A percentile compares a stretch with the other conserved stretches of the same genome.
phyloP scores from a whole-genome alignment of 768 basidiomycete genomes.

The Exidia glandulosa region DNA sequence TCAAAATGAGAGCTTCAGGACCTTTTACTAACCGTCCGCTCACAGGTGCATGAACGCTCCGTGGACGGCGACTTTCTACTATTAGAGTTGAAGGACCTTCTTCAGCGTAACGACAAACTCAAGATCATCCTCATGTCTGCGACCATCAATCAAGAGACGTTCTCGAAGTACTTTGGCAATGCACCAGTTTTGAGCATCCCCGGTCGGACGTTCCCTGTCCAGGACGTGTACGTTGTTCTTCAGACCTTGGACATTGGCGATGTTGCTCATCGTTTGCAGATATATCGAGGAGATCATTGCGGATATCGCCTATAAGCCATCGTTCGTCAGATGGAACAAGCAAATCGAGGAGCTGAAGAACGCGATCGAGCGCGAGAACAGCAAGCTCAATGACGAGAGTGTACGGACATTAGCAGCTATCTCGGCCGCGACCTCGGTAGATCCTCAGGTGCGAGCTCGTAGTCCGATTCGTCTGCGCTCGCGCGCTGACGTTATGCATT shows the following conservation, averaged over 20 bases:
- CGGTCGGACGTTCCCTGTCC: constrained; percentile 69
- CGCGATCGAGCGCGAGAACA: constrained; percentile 32
- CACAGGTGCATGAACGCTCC: constrained; percentile 81
- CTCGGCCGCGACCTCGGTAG: constrained; percentile 50
- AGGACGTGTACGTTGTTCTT: constrained; percentile 43
- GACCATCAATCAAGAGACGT: constrained; percentile 85
- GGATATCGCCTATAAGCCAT: constrained; percentile 42
- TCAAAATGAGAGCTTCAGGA: neutral
- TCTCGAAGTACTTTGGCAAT: constrained; percentile 67
- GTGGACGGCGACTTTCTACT: constrained; percentile 86
- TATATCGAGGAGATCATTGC: constrained; percentile 77
- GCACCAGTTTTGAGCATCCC: constrained; percentile 80
- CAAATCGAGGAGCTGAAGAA: constrained; percentile 36
- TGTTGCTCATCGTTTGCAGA: constrained; percentile 25
- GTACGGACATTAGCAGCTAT: constrained; percentile 51
- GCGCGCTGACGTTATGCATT: neutral
- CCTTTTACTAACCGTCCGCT: neutral
- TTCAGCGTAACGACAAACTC: constrained; percentile 49
- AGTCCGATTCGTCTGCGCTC: neutral
- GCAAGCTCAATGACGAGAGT: constrained; percentile 39
- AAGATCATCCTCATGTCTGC: constrained; percentile 90
- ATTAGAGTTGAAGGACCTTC: constrained; percentile 68
- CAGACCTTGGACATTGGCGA: neutral
- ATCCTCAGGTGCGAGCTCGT: constrained; percentile 71
- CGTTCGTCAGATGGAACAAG: constrained; percentile 23